phyloP scores from a whole-genome alignment of 495 filamentous ascomycete genomes.

The Tricharina praecox region DNA sequence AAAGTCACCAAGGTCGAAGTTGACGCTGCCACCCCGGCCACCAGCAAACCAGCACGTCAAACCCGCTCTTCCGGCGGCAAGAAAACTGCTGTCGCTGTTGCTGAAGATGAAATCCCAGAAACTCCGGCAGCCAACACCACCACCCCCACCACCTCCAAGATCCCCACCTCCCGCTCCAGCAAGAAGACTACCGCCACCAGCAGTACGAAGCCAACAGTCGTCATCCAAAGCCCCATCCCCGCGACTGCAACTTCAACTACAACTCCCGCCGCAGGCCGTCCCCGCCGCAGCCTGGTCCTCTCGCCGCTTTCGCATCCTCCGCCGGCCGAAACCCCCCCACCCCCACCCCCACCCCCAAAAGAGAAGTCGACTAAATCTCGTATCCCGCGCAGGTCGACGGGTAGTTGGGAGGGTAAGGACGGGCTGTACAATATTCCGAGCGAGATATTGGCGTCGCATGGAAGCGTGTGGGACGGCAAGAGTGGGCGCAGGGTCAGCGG shows the following conservation, averaged over 20 bases:
- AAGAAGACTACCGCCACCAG: not conserved
- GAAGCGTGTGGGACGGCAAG: slow-evolving; percentile 8
- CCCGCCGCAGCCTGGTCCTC: too few relatives aligned
- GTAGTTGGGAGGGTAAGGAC: not conserved
- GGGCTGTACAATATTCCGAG: slow-evolving; percentile 9
- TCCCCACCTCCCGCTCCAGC: not conserved
- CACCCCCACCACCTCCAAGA: not conserved
- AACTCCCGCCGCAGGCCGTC: too few relatives aligned
- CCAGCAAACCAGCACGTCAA: too few relatives aligned
- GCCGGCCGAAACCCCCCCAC: too few relatives aligned
- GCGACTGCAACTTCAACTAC: not conserved
- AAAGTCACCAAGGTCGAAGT: too few relatives aligned
- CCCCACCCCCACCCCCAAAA: too few relatives aligned
- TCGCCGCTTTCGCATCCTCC: too few relatives aligned
- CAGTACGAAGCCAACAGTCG: not conserved
- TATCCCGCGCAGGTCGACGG: too few relatives aligned
- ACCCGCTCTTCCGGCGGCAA: too few relatives aligned
- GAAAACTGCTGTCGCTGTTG: too few relatives aligned
- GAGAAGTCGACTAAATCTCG: too few relatives aligned
- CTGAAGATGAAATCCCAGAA: slow-evolving; percentile 1
- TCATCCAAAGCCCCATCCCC: not conserved
- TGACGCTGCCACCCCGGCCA: too few relatives aligned
- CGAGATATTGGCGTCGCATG: slow-evolving; percentile 12
- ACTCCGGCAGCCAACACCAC: not conserved
- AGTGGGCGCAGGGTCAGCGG: slow-evolving; percentile 14